phyloP scores from a whole-genome alignment of 371 early-diverging fungal species.

The Zychaea mexicana region DNA sequence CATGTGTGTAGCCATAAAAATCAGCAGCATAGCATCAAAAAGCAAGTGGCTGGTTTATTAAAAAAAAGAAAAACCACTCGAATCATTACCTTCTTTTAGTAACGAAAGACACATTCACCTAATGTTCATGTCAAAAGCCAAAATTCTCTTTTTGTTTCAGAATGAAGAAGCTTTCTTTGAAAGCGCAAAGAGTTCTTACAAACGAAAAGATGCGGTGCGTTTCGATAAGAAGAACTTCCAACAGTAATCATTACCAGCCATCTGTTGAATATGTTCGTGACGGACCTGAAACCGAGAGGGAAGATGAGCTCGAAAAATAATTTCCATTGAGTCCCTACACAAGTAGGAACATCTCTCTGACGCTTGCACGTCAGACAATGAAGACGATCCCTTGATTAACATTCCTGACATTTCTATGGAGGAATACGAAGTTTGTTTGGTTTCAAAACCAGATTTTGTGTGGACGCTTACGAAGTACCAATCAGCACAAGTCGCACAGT shows the following conservation, averaged over 20 bases:
- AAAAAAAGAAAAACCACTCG: no score
- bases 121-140: no score
- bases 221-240: no score
- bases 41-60: no score
- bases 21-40: no score
- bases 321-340: background rate
- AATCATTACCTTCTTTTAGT: no score
- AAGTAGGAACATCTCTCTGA: constrained; percentile 3
- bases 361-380: constrained; percentile 9
- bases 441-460: background rate
- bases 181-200: no score
- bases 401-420: constrained; percentile 1
- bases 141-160: no score
- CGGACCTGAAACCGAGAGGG: background rate
- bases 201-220: no score
- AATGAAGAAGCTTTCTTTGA: no score
- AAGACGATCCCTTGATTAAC: background rate
- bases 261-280: constrained; percentile 5
- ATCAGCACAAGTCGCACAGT: constrained; percentile 4
- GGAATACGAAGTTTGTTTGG: background rate
- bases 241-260: constrained; percentile 4
- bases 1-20: background rate
- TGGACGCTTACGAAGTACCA: constrained; percentile 4
- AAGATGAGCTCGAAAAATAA: background rate
- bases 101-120: no score